Conservation (phyloP, 176 grass and related monocot genomes). For the Raddia guianensis region DNA sequence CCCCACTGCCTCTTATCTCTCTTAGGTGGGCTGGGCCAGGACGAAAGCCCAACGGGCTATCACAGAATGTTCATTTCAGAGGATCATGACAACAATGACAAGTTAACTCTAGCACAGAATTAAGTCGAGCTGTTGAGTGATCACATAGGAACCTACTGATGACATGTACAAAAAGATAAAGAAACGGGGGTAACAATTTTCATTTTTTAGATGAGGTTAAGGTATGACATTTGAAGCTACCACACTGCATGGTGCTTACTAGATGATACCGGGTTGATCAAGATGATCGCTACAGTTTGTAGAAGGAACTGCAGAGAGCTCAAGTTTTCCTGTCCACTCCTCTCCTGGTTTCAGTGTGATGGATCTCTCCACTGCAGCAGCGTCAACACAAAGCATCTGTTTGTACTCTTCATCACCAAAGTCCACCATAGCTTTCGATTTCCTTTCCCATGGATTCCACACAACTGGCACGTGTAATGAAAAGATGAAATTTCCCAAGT, state of each 20-base stretch:
- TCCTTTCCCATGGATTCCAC: slow-evolving; percentile 98
- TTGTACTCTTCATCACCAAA: slow-evolving; percentile 93
- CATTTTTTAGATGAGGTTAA: neutral
- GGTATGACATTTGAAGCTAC: slow-evolving; percentile 2
- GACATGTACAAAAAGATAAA: slow-evolving; percentile 37
- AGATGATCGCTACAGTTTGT: slow-evolving; percentile 87
- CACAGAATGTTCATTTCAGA: neutral
- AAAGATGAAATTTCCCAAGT: neutral
- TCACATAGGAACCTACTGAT: slow-evolving; percentile 4
- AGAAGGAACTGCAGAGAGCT: slow-evolving; percentile 68
- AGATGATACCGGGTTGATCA: slow-evolving; percentile 54
- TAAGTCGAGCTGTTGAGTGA: neutral
- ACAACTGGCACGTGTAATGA: slow-evolving; percentile 56
- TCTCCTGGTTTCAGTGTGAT: slow-evolving; percentile 79
- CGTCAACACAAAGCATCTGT: slow-evolving; percentile 89
- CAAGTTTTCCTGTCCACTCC: slow-evolving; percentile 89
- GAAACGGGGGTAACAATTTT: neutral
- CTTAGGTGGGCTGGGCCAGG: too few species aligned
- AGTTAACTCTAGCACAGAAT: neutral
- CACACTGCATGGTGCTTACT: slow-evolving; percentile 21
- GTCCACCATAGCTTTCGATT: slow-evolving; percentile 65
- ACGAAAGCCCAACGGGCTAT: too few species aligned
- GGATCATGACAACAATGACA: neutral
- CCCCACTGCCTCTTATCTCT: too few species aligned
- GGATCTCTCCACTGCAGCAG: slow-evolving; percentile 60